These are phyloP conservation scores for Planoprotostelium fungivorum DNA, from an alignment of 78 protist species.

Conservation along the genomic window DNA sequence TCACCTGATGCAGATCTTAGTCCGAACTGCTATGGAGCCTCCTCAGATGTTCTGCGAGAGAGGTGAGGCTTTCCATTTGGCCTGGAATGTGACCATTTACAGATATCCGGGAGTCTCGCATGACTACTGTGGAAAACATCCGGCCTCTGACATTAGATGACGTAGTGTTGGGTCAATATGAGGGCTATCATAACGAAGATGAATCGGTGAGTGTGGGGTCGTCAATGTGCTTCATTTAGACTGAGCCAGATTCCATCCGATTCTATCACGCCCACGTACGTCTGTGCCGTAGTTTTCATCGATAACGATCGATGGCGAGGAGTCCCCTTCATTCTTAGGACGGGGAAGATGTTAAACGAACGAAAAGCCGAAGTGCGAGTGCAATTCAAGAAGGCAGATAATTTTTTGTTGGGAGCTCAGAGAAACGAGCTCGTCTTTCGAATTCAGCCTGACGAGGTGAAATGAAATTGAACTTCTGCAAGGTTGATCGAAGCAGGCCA, in stretches of 20 bases:
- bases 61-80: too few relatives aligned
- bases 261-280: constrained; percentile 86
- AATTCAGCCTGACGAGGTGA: constrained; percentile 89
- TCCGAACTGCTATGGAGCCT: constrained; percentile 85
- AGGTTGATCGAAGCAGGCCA: constrained; percentile 34
- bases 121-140: constrained; percentile 53
- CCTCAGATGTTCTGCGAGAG: too few relatives aligned
- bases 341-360: constrained; percentile 81
- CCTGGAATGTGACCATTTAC: constrained; percentile 38
- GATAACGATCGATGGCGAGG: constrained; percentile 95
- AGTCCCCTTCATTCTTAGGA: constrained; percentile 91
- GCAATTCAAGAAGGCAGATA: constrained; percentile 71
- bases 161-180: constrained; percentile 82
- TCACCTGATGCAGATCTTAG: constrained; percentile 89
- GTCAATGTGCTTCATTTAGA: too few relatives aligned
- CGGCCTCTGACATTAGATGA: constrained; percentile 43
- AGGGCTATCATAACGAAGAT: constrained; percentile 47
- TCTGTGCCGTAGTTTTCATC: constrained; percentile 70
- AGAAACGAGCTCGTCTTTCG: constrained; percentile 93
- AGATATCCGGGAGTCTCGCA: constrained; percentile 79
- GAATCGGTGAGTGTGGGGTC: constrained; percentile 1
- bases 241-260: constrained; percentile 60
- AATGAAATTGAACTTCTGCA: not conserved
- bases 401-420: constrained; percentile 37
- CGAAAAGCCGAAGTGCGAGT: constrained; percentile 86